A percentile compares a stretch with the other conserved stretches of the same genome.
Conservation (phyloP, 306 rosid species). For the Cicer cuneatum region DNA sequence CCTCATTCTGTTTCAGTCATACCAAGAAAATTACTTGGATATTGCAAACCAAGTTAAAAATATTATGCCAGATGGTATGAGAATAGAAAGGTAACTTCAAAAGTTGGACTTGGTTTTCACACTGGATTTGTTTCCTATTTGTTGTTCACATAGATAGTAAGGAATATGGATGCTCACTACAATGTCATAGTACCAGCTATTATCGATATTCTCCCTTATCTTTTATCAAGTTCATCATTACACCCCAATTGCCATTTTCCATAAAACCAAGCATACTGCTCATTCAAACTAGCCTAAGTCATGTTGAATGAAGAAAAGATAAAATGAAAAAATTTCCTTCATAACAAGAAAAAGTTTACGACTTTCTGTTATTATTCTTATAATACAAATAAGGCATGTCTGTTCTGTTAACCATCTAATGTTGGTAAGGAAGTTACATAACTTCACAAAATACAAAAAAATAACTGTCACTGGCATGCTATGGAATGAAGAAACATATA, state of each 20-base stretch:
- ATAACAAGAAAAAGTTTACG: not conserved
- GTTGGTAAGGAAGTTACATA: not conserved
- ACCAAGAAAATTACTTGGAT: slow-evolving; percentile 12
- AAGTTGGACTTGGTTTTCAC: slow-evolving; percentile 26
- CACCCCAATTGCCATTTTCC: slow-evolving; percentile 25
- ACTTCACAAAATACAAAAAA: too few species aligned
- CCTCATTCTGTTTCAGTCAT: slow-evolving; percentile 2
- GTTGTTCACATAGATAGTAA: slow-evolving; percentile 9
- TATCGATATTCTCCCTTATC: not conserved
- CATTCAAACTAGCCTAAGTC: slow-evolving; percentile 27
- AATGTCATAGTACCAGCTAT: not conserved
- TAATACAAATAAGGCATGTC: slow-evolving; percentile 7
- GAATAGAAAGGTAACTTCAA: not conserved
- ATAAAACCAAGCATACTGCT: slow-evolving; percentile 35
- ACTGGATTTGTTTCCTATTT: slow-evolving; percentile 29
- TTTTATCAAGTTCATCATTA: slow-evolving; percentile 28
- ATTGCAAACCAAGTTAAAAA: slow-evolving; percentile 40
- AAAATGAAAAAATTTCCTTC: slow-evolving; percentile 15
- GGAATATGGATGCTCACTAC: slow-evolving; percentile 30
- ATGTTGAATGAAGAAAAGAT: slow-evolving; percentile 9
- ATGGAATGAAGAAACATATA: not conserved
- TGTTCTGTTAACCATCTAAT: slow-evolving; percentile 24
- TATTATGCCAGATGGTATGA: slow-evolving; percentile 13
- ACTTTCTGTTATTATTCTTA: not conserved
- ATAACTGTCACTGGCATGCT: too few species aligned